phyloP scores from a whole-genome alignment of 1,139 yeast genomes.

The Barnettozyma hawaiiensis region DNA sequence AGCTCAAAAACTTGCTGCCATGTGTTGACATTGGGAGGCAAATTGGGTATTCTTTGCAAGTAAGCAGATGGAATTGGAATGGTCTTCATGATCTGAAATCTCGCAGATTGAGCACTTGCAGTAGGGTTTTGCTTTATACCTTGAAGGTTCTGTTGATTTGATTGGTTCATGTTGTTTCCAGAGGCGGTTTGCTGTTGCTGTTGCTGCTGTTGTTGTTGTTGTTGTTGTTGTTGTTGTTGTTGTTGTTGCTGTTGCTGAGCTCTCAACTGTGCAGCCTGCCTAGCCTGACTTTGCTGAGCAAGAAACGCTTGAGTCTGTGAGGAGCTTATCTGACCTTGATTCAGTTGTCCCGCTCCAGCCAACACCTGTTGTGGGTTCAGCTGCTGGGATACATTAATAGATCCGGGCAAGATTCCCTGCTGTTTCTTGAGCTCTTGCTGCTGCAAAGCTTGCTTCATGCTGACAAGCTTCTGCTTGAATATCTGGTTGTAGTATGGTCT shows the following conservation, averaged over 20 bases:
- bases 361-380: constrained; percentile 17
- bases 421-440: constrained; percentile 20
- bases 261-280: constrained; percentile 36
- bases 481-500: constrained; percentile 19
- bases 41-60: constrained; percentile 63
- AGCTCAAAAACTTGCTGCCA: constrained; percentile 80
- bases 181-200: constrained; percentile 11
- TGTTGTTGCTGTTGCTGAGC: constrained; percentile 20
- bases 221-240: no score
- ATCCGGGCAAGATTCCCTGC: constrained; percentile 6
- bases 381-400: constrained; percentile 11
- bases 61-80: constrained; percentile 74
- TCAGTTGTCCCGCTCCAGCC: constrained; percentile 5
- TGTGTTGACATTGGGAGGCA: constrained; percentile 78
- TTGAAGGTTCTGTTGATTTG: constrained; percentile 12
- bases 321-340: constrained; percentile 11
- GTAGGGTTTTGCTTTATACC: not conserved
- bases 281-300: constrained; percentile 48
- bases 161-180: constrained; percentile 13
- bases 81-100: constrained; percentile 39
- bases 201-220: constrained; percentile 13
- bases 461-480: constrained; percentile 23
- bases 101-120: constrained; percentile 15
- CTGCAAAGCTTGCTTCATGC: constrained; percentile 21
- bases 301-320: constrained; percentile 35